Percentiles rank a stretch among this genome's conserved stretches.
Conservation (phyloP, 148 eudicot genomes). For the Fagopyrum homotropicum region DNA sequence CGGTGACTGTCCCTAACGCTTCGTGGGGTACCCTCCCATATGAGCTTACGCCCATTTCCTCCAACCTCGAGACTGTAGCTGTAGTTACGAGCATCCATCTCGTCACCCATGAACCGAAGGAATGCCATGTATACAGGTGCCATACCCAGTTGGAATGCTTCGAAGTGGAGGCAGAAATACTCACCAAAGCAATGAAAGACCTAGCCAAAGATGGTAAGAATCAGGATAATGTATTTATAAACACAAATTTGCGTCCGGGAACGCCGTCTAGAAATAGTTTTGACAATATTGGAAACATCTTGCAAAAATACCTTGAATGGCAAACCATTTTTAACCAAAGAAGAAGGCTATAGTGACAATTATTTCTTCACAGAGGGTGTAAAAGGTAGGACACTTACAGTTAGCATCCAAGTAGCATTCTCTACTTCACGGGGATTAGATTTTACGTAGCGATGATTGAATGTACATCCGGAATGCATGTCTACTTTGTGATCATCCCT, state of each 20-base stretch:
- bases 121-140: constrained; percentile 92
- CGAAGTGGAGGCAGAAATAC: constrained; percentile 83
- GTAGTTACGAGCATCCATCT: constrained; percentile 67
- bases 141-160: constrained; percentile 85
- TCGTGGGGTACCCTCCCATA: constrained; percentile 74
- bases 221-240: no score
- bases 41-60: constrained; percentile 73
- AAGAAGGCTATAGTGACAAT: background rate
- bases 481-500: constrained; percentile 86
- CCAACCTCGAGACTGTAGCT: constrained; percentile 84
- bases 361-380: background rate
- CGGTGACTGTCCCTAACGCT: constrained; percentile 76
- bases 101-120: constrained; percentile 84
- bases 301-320: background rate
- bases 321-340: background rate
- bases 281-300: background rate
- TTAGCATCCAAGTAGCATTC: constrained; percentile 92
- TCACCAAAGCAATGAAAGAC: constrained; percentile 84
- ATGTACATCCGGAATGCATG: constrained; percentile 87
- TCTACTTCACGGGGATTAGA: constrained; percentile 92
- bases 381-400: constrained; percentile 38
- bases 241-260: no score
- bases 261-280: no score
- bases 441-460: constrained; percentile 85
- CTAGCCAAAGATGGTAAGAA: constrained; percentile 24